phyloP scores from a whole-genome alignment of 495 filamentous ascomycete species.

The Aspergillus leporis region DNA sequence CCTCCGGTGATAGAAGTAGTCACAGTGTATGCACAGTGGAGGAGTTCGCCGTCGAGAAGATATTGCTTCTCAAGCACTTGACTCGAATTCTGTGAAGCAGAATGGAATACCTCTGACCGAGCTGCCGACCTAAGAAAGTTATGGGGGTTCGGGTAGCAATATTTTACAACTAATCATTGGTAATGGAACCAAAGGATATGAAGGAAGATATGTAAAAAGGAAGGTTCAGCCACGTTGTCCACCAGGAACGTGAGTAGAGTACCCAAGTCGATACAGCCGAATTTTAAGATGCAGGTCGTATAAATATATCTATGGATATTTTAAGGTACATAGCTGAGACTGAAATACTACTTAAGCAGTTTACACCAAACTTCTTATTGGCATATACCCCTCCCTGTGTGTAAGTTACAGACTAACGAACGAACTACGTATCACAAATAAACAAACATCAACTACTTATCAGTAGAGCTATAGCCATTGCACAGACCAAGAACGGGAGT shows the following conservation, averaged over 20 bases:
- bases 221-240: background rate
- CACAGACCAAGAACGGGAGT: too few relatives aligned
- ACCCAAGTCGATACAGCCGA: background rate
- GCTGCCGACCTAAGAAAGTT: background rate
- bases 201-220: background rate
- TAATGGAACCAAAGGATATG: background rate
- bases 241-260: background rate
- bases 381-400: background rate
- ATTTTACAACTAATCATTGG: background rate
- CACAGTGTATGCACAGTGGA: background rate
- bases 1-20: background rate
- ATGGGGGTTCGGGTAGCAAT: background rate
- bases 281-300: background rate
- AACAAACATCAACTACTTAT: too few relatives aligned
- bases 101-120: background rate
- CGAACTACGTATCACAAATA: background rate
- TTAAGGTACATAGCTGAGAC: background rate
- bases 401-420: background rate
- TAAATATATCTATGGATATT: background rate
- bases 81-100: background rate
- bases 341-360: background rate
- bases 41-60: background rate
- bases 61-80: background rate
- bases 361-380: background rate
- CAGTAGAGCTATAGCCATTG: too few relatives aligned